phyloP scores from a whole-genome alignment of 371 early-diverging fungal genomes.

The Mortierella sp. region DNA sequence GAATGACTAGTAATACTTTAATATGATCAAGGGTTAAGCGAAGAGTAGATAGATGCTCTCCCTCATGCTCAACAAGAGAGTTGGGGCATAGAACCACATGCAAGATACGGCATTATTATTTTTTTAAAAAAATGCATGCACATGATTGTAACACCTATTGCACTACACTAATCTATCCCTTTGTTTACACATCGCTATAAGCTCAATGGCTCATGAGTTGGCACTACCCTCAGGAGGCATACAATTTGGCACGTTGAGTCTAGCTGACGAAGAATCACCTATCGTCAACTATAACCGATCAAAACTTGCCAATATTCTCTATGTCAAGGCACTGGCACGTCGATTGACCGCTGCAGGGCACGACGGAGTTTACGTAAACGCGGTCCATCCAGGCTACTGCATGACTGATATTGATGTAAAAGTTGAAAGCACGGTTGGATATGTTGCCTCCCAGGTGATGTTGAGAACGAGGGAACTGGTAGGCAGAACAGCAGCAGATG shows the following conservation, averaged over 20 bases:
- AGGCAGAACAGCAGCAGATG: constrained; percentile 55
- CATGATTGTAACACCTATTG: not conserved
- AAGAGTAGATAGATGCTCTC: not conserved
- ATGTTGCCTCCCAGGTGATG: constrained; percentile 24
- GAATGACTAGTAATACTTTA: not conserved
- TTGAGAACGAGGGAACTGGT: constrained; percentile 2
- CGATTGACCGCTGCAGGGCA: constrained; percentile 52
- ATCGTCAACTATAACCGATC: constrained; percentile 66
- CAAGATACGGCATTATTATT: not conserved
- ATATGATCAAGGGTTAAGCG: not conserved
- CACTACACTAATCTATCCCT: not conserved
- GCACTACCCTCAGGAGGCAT: constrained; percentile 50
- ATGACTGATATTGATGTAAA: constrained; percentile 34
- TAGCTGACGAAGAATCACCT: constrained; percentile 48
- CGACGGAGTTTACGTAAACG: constrained; percentile 69
- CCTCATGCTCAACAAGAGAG: not conserved
- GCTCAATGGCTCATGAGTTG: constrained; percentile 38
- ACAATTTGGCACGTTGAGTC: constrained; percentile 55
- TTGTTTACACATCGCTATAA: not conserved
- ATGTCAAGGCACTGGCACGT: constrained; percentile 65
- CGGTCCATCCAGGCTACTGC: constrained; percentile 55
- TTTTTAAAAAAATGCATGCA: not conserved
- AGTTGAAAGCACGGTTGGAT: constrained; percentile 9
- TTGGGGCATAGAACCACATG: not conserved
- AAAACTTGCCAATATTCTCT: constrained; percentile 80